These are phyloP conservation scores for Thraustochytrium striatum DNA, from an alignment of 352 stramenopile species.

Conservation along the genomic window DNA sequence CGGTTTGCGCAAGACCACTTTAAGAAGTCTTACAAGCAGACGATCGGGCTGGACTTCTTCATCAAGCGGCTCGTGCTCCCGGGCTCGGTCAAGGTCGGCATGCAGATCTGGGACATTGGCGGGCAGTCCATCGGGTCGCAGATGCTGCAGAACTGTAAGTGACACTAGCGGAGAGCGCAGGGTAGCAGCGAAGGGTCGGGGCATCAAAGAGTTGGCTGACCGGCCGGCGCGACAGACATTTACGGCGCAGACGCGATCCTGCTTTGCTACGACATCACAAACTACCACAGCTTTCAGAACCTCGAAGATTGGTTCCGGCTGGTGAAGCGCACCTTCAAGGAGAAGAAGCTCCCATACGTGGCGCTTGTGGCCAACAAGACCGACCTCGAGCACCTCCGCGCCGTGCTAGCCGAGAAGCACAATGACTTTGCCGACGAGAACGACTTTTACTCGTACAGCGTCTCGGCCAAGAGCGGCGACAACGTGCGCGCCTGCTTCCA, in stretches of 20 bases:
- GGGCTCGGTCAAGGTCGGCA: conserved; percentile 74
- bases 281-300: conserved; percentile 90
- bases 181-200: no score
- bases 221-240: conserved; percentile 73
- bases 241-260: conserved; percentile 83
- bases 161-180: no score
- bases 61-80: conserved; percentile 83
- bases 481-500: conserved; percentile 76
- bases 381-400: conserved; percentile 79
- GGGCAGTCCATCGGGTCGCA: conserved; percentile 75
- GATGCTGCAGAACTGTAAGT: conserved; percentile 74
- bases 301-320: conserved; percentile 88
- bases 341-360: conserved; percentile 77
- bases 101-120: conserved; percentile 90
- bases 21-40: conserved; percentile 87
- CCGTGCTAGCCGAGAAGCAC: conserved; percentile 77
- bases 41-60: conserved; percentile 89
- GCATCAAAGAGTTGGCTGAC: no score
- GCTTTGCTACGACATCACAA: conserved; percentile 90
- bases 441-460: conserved; percentile 78
- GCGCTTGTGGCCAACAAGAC: conserved; percentile 82
- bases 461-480: conserved; percentile 89
- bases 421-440: conserved; percentile 88
- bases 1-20: conserved; percentile 84
- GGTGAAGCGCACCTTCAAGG: conserved; percentile 76